Base-by-base conservation (phyloP, 2,329 filamentous ascomycete species). In the Colletotrichum acutatum region DNA sequence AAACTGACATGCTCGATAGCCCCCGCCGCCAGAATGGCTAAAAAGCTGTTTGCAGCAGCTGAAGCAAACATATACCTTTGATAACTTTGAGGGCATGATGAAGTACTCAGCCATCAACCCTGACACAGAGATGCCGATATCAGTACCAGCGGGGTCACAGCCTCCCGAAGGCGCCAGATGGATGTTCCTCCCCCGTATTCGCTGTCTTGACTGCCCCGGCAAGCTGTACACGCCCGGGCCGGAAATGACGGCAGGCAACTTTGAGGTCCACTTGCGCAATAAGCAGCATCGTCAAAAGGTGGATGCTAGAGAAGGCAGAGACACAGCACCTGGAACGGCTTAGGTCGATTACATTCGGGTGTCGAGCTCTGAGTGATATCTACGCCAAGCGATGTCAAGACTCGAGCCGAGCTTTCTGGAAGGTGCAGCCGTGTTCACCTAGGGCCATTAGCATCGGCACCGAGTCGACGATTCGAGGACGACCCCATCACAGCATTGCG, bases 141-240 rank as follows among this genome's bases (percentile, higher is more conserved):
- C 91, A 46, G 87, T 81, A 73, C 82, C 79, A 30, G 75, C 78
- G 12, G 87, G 86, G 49, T 85, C 88, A 57, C 85, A 87, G 19
- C 84, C 88, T 9, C 92, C 89, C 66, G 86, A 88, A 74, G 90
- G 93, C 74, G 86, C 94, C 74, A 94, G 93, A 78, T 94, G 93
- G 77, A 93, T 94, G 83, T 98, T 93, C 83, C 87, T 98, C 62
- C 97, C 97, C 9, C 89, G 97, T 63, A 98, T 99, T 75, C 90
- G 94, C 71, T 99, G 97, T 81, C 90, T 93, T 59, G 97, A 99
- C 82, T 98, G 97, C 80, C 94, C 95, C 0, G 95, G 94, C 34
- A 98, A 98, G 82, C 86, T 98, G 12, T 99, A 99, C 82, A 98
- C 95, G 0, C 94, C 95, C 0, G 94, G 95, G 0, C 95, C 95